phyloP scores from a whole-genome alignment of 805 yeast species.

The Saccharomycopsis sp. region DNA sequence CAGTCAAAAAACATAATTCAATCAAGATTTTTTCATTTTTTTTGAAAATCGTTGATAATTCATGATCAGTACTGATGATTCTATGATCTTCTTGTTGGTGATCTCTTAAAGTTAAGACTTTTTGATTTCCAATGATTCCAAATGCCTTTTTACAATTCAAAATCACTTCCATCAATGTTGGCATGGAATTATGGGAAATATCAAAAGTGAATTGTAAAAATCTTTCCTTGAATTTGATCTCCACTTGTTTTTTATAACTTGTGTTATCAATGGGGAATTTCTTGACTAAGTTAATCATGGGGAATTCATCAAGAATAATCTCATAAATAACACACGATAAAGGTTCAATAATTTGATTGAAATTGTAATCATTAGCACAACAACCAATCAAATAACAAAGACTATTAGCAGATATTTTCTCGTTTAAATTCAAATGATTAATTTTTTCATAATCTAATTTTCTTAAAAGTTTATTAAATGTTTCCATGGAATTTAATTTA shows the following conservation, averaged over 20 bases:
- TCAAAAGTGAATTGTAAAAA: constrained; percentile 58
- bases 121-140: constrained; percentile 28
- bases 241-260: constrained; percentile 27
- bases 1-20: constrained; percentile 6
- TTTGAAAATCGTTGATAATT: constrained; percentile 11
- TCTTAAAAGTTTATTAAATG: too few species aligned
- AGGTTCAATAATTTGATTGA: constrained; percentile 52
- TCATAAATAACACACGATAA: constrained; percentile 61
- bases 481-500: constrained; percentile 20
- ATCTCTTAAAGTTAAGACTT: constrained; percentile 3
- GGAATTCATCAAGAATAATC: constrained; percentile 51
- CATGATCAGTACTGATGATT: constrained; percentile 10
- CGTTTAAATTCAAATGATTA: background rate
- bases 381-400: constrained; percentile 56
- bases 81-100: background rate
- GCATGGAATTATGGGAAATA: constrained; percentile 60
- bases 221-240: constrained; percentile 41
- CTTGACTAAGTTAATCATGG: constrained; percentile 30
- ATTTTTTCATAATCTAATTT: background rate
- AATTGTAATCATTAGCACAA: constrained; percentile 71
- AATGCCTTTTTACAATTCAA: constrained; percentile 72
- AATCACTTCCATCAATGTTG: constrained; percentile 66
- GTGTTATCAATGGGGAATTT: background rate
- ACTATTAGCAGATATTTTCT: constrained; percentile 32
- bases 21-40: background rate